Evolutionary conservation across 1,284 basidiomycete genomes (phyloP).

Genomic region (Paramarasmius palmivorus): DNA sequence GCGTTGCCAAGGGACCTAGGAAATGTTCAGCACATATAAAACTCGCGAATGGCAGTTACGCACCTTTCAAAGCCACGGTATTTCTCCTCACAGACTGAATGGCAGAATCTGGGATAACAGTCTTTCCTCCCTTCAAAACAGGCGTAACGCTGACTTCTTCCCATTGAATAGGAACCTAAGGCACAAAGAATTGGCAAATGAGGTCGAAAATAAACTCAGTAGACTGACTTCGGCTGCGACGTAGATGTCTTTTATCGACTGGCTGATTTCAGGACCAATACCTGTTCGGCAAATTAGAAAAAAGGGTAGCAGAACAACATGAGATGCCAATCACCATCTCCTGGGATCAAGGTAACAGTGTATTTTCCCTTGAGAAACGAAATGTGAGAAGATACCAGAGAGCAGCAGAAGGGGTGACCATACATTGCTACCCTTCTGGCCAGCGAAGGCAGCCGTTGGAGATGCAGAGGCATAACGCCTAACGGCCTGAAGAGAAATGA

Average conservation of each 20-base stretch:
- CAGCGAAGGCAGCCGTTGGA: conserved; percentile 85
- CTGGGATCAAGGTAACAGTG: conserved; percentile 89
- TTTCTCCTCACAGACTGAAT: conserved; percentile 95
- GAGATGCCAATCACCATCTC: conserved; percentile 67
- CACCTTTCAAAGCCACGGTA: conserved; percentile 97
- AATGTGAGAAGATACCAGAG: conserved; percentile 7
- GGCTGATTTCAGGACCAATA: conserved; percentile 98
- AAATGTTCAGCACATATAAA: conserved; percentile 6
- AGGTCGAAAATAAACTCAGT: conserved; percentile 7
- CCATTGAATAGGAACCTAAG: conserved; percentile 94
- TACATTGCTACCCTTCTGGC: conserved; percentile 85
- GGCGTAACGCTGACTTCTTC: conserved; percentile 98
- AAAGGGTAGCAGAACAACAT: conserved; percentile 25
- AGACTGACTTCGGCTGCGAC: conserved; percentile 73
- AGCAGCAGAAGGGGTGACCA: conserved; percentile 29
- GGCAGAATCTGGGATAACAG: conserved; percentile 92
- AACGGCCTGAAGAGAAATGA: conserved; percentile 40
- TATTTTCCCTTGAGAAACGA: conserved; percentile 79
- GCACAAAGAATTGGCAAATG: conserved; percentile 1
- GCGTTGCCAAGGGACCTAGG: conserved; percentile 88
- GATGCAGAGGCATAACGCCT: conserved; percentile 69
- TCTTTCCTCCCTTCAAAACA: conserved; percentile 93
- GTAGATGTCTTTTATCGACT: conserved; percentile 96
- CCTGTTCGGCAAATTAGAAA: conserved; percentile 48
- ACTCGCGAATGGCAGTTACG: conserved; percentile 19